phyloP scores from a whole-genome alignment of 805 yeast species.

The Metschnikowia vanudenii region DNA sequence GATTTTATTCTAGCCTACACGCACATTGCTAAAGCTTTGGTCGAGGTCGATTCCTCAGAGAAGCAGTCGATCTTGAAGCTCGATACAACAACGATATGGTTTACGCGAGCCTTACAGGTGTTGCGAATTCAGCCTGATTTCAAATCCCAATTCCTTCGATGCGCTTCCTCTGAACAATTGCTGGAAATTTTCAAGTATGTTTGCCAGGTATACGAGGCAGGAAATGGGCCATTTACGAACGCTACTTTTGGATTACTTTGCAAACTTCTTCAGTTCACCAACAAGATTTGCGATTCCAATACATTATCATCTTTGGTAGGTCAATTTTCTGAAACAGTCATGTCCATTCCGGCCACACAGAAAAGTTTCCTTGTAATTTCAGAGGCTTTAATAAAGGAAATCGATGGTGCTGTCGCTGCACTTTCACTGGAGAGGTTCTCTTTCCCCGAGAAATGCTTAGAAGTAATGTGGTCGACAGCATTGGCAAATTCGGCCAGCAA shows the following conservation, averaged over 20 bases:
- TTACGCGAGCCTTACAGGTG: constrained; percentile 52
- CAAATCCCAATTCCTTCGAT: neutral
- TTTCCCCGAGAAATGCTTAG: constrained; percentile 48
- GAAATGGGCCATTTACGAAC: constrained; percentile 68
- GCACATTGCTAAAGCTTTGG: constrained; percentile 1
- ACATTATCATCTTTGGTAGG: constrained; percentile 16
- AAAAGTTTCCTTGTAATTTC: constrained; percentile 61
- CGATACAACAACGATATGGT: constrained; percentile 67
- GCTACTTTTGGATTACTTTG: constrained; percentile 60
- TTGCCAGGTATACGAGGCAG: constrained; percentile 67
- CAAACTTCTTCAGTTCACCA: constrained; percentile 47
- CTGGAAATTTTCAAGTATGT: constrained; percentile 49
- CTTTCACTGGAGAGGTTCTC: constrained; percentile 45
- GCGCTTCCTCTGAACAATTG: constrained; percentile 13
- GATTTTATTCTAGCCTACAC: constrained; percentile 1
- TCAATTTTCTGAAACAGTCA: constrained; percentile 46
- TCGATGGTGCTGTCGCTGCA: constrained; percentile 34
- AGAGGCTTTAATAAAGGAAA: constrained; percentile 53
- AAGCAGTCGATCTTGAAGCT: constrained; percentile 16
- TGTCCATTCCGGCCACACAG: constrained; percentile 46
- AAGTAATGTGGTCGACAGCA: constrained; percentile 53
- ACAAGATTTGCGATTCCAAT: constrained; percentile 7
- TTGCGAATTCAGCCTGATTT: neutral
- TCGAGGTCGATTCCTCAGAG: constrained; percentile 4
- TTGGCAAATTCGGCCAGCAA: constrained; percentile 69